These are phyloP conservation scores for Zygnema cylindricum DNA, from an alignment of 139 green algal genomes.

Conservation along the genomic window DNA sequence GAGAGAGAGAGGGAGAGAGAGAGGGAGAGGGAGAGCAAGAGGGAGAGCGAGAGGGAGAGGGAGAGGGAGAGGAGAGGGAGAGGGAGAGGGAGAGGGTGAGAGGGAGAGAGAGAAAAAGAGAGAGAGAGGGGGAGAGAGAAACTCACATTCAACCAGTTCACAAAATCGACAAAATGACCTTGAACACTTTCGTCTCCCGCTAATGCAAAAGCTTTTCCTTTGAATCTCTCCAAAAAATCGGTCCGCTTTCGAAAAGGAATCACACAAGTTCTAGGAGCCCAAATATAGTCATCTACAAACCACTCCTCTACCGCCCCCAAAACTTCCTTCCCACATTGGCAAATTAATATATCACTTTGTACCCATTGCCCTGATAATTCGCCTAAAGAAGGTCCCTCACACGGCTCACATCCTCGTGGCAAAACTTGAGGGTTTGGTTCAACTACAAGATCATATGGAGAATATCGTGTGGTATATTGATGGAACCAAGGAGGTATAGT, in stretches of 20 bases:
- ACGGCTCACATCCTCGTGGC: neutral
- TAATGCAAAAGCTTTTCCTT: neutral
- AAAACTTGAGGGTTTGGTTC: neutral
- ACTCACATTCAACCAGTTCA: constrained; percentile 2
- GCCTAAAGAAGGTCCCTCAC: neutral
- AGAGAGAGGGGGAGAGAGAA: neutral
- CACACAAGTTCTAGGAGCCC: neutral
- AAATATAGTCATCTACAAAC: constrained; percentile 12
- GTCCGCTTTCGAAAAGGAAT: neutral
- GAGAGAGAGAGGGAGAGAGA: neutral
- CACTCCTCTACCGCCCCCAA: constrained; percentile 1
- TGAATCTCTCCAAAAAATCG: neutral
- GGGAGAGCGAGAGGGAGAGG: too few relatives aligned
- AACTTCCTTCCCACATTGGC: constrained; percentile 2
- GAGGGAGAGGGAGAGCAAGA: constrained; percentile 3
- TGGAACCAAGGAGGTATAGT: neutral
- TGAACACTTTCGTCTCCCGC: neutral
- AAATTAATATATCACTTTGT: neutral
- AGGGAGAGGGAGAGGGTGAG: neutral
- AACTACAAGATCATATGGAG: neutral
- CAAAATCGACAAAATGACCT: neutral
- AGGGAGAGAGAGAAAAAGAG: neutral
- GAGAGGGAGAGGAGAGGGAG: too few relatives aligned
- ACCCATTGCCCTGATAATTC: constrained; percentile 8
- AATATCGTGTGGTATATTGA: neutral